phyloP scores from a whole-genome alignment of 495 filamentous ascomycete species.

The Symbiotaphrina buchneri region DNA sequence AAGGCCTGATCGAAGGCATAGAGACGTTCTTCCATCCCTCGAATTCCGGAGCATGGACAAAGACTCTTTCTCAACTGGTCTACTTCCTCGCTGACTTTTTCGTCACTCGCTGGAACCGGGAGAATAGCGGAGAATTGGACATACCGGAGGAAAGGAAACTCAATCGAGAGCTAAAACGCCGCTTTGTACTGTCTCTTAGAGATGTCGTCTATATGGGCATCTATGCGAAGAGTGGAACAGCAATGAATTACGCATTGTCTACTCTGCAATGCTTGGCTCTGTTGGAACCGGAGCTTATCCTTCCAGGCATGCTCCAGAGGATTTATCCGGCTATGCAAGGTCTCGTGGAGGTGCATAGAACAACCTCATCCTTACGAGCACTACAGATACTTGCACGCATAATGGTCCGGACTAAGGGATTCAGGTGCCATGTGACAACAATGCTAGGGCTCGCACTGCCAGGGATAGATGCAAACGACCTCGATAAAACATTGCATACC shows the following conservation, averaged over 20 bases:
- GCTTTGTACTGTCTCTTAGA: conserved; percentile 76
- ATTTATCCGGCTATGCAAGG: conserved; percentile 96
- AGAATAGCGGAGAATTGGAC: conserved; percentile 78
- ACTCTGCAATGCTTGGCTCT: conserved; percentile 75
- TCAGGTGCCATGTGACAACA: conserved; percentile 85
- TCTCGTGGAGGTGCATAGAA: conserved; percentile 90
- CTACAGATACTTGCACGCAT: conserved; percentile 73
- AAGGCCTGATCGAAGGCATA: conserved; percentile 84
- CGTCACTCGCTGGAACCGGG: conserved; percentile 91
- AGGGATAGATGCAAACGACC: conserved; percentile 92
- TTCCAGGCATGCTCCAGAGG: conserved; percentile 81
- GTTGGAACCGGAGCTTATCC: conserved; percentile 76
- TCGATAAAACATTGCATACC: conserved; percentile 88
- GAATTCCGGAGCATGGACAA: conserved; percentile 85
- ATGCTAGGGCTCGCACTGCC: conserved; percentile 78
- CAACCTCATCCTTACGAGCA: conserved; percentile 77
- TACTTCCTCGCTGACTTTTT: conserved; percentile 93
- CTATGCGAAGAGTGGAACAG: conserved; percentile 78
- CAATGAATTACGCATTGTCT: conserved; percentile 77
- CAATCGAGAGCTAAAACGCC: conserved; percentile 54
- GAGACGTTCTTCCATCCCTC: conserved; percentile 99
- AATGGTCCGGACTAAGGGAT: conserved; percentile 79
- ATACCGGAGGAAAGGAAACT: conserved; percentile 58
- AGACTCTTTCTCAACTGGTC: conserved; percentile 68
- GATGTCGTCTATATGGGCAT: conserved; percentile 98